A percentile compares a stretch with the other conserved stretches of the same genome.
Evolutionary conservation across 495 filamentous ascomycete species (phyloP).

Genomic region (Hypoxylon intermedium): DNA sequence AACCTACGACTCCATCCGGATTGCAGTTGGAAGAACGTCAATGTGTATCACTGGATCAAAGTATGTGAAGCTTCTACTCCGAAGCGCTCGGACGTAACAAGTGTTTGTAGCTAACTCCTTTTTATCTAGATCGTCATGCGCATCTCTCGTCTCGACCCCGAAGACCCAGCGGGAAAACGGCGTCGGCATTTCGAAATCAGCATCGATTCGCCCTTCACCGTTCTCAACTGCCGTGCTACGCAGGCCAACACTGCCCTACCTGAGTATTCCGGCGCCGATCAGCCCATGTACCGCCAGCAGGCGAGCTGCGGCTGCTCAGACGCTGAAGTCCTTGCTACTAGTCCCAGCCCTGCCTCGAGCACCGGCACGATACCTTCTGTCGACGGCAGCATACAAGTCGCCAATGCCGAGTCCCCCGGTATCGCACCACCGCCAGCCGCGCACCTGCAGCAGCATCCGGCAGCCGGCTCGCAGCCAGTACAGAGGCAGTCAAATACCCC

Average conservation of each 20-base stretch:
- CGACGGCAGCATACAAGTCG: conserved; percentile 6
- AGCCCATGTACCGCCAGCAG: conserved; percentile 49
- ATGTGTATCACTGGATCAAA: conserved; percentile 99
- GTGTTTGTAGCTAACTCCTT: conserved; percentile 35
- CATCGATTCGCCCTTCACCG: conserved; percentile 96
- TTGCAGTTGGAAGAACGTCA: conserved; percentile 94
- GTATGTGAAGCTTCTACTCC: conserved; percentile 55
- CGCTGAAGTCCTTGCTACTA: conserved; percentile 58
- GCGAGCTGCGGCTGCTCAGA: conserved; percentile 81
- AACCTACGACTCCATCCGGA: conserved; percentile 82
- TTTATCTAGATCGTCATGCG: conserved; percentile 98
- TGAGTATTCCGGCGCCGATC: conserved; percentile 73
- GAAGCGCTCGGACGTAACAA: conserved; percentile 1
- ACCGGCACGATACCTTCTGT: conserved; percentile 40
- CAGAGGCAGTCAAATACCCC: conserved; percentile 35
- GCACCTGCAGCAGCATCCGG: conserved; percentile 35
- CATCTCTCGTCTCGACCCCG: conserved; percentile 83
- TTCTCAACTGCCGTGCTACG: conserved; percentile 92
- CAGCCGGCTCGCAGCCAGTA: conserved; percentile 32
- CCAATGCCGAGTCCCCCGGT: conserved; percentile 13
- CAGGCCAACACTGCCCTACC: conserved; percentile 90
- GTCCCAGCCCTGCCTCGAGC: conserved; percentile 44
- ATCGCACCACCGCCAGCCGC: conserved; percentile 29
- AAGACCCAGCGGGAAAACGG: conserved; percentile 76
- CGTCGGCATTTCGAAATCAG: conserved; percentile 97